Percentiles rank a stretch among this genome's conserved stretches.
These are phyloP conservation scores for Barnettozyma wickerhamii DNA, from an alignment of 805 yeast species.

Conservation along the genomic window DNA sequence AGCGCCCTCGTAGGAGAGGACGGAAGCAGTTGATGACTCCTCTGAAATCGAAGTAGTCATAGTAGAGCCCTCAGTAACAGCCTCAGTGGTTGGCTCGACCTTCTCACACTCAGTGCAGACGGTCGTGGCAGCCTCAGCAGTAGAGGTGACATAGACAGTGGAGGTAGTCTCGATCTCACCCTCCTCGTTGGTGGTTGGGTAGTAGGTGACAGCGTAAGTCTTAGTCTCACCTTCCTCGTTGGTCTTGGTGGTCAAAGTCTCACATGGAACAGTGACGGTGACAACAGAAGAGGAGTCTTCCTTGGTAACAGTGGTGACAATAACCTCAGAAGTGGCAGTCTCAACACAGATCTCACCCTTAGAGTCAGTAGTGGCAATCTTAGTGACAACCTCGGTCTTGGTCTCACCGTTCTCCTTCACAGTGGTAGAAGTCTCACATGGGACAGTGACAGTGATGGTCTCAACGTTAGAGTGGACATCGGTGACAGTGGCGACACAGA, in stretches of 20 bases:
- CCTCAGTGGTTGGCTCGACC: not conserved
- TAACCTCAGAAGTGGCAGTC: constrained; percentile 2
- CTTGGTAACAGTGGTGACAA: constrained; percentile 1
- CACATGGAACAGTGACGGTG: constrained; percentile 7
- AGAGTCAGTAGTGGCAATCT: constrained; percentile 4
- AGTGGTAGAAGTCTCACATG: constrained; percentile 1
- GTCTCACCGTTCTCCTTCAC: not conserved
- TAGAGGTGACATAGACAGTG: not conserved
- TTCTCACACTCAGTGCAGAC: not conserved
- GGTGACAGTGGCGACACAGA: constrained; percentile 1
- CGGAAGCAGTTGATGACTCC: not conserved
- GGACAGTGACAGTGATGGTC: constrained; percentile 5
- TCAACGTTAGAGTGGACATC: not conserved
- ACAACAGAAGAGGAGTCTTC: not conserved
- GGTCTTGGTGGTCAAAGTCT: constrained; percentile 2
- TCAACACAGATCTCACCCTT: not conserved
- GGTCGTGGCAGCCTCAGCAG: not conserved
- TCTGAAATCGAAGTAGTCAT: not conserved
- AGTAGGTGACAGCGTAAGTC: constrained; percentile 3
- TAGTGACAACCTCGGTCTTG: not conserved
- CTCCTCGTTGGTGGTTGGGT: constrained; percentile 1
- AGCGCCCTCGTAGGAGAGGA: not conserved
- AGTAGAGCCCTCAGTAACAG: not conserved
- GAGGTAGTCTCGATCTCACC: constrained; percentile 2
- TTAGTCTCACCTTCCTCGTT: constrained; percentile 1